Percentiles rank a stretch among this genome's conserved stretches.
Conservation (phyloP, 345 rosid species). For the Clarkia xantiana region DNA sequence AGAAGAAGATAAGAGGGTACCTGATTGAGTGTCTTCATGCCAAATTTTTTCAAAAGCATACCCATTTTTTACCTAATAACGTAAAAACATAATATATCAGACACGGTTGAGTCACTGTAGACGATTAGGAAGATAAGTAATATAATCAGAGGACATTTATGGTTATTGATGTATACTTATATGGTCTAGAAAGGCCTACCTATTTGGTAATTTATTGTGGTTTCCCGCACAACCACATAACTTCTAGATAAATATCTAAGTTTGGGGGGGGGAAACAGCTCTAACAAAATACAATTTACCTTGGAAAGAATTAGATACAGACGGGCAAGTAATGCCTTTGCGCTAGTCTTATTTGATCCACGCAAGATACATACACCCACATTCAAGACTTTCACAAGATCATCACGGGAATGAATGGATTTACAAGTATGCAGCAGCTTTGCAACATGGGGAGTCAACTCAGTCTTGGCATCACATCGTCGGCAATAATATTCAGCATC, state of each 20-base stretch:
- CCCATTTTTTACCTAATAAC: conserved; percentile 46
- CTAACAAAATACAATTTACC: too few species aligned
- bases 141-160: too few species aligned
- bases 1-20: too few species aligned
- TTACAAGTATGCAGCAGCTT: conserved; percentile 42
- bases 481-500: conserved; percentile 84
- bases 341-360: conserved; percentile 34
- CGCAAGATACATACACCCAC: conserved; percentile 45
- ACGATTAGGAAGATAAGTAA: too few species aligned
- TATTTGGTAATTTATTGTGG: too few species aligned
- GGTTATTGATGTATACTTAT: too few species aligned
- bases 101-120: too few species aligned
- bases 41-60: conserved; percentile 37
- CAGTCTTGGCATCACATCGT: conserved; percentile 62
- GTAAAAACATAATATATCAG: too few species aligned
- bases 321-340: conserved; percentile 29
- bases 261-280: background rate
- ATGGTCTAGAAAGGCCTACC: too few species aligned
- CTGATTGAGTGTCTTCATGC: conserved; percentile 36
- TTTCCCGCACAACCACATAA: too few species aligned
- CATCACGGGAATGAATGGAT: conserved; percentile 33
- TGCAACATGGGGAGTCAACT: conserved; percentile 47
- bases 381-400: conserved; percentile 41
- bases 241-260: background rate
- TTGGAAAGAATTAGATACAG: conserved; percentile 37